Base-by-base conservation (phyloP, 1,284 basidiomycete genomes). In the Rhodotorula sp. region DNA sequence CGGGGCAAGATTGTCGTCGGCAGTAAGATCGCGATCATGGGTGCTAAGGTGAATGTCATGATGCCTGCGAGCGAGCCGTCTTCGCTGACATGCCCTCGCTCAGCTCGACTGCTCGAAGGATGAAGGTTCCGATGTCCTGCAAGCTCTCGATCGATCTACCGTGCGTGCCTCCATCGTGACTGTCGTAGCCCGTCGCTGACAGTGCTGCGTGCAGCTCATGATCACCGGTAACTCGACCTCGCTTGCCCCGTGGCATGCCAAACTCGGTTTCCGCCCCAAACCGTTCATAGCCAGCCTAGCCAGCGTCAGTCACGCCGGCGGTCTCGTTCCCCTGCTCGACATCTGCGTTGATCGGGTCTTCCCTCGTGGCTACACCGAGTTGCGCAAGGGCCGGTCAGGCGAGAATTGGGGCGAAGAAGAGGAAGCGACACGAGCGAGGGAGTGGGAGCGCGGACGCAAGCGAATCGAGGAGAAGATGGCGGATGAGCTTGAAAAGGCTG, bases 211-310 rank as follows among this genome's bases (percentile, higher is more conserved):
- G 18, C 84, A 85, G 66, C 84, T 99, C 11, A 78, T 85, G 22
- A 81, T 99, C 28, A 84, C 84, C 5, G 93, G 91, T 2, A 99
- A 99, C 80, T 90, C 90, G 1, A 88, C 90, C 0, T 88, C 90
- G 73, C 83, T 95, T 48, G 90, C 89, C 2, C 85, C 86, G 0
- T 99, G 95, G 95, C 87, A 97, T 77, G 84, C 88, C 3, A 89
- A 88, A 71, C 84, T 99, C 1, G 95, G 95, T 6, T 91, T 92
- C 75, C 84, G 85, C 79, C 78, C 7, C 37, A 80, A 81, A 3
- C 86, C 86, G 1, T 91, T 86, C 76, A 82, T 92, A 37, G 86
- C 92, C 0, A 89, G 89, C 1, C 80, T 98, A 68, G 85, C 88
- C 62, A 92, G 89, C 74, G 81, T 99, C 58, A 88, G 88, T 0